phyloP scores from a whole-genome alignment of 208 protist genomes.

The Tritrichomonas foetus region DNA sequence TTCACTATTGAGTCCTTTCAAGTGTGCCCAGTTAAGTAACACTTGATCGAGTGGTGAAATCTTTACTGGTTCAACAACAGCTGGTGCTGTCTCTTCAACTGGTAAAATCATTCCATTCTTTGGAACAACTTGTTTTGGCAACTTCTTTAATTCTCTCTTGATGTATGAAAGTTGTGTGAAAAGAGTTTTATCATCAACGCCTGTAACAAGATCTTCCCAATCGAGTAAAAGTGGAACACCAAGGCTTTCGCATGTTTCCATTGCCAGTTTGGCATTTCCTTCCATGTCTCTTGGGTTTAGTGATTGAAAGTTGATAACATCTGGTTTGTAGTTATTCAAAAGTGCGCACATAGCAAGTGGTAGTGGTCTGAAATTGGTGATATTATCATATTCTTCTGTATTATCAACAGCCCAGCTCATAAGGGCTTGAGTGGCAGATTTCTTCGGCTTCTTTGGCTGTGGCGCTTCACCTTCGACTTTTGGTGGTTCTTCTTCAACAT shows the following conservation, averaged over 20 bases:
- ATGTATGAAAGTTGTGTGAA: too few species aligned
- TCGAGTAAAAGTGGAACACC: slow-evolving; percentile 19
- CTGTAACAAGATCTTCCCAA: neutral
- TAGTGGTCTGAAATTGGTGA: neutral
- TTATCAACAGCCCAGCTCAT: neutral
- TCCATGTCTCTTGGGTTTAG: neutral
- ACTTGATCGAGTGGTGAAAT: too few species aligned
- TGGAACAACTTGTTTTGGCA: too few species aligned
- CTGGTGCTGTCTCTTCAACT: too few species aligned
- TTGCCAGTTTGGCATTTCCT: neutral
- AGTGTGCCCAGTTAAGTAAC: too few species aligned
- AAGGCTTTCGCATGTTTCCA: neutral
- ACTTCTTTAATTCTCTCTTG: too few species aligned
- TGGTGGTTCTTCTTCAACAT: slow-evolving; percentile 41
- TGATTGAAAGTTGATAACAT: neutral
- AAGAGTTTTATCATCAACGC: too few species aligned
- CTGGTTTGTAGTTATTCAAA: neutral
- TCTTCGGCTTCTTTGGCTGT: too few species aligned
- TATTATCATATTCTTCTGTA: slow-evolving; percentile 15
- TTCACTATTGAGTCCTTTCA: too few species aligned
- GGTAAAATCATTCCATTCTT: too few species aligned
- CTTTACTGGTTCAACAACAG: too few species aligned
- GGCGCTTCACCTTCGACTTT: too few species aligned
- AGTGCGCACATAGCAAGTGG: slow-evolving; percentile 39
- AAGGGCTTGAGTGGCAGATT: slow-evolving; percentile 31